Evolutionary conservation across 192 early-diverging fungal species (phyloP).

Genomic region (Globomyces pollinis-pini): DNA sequence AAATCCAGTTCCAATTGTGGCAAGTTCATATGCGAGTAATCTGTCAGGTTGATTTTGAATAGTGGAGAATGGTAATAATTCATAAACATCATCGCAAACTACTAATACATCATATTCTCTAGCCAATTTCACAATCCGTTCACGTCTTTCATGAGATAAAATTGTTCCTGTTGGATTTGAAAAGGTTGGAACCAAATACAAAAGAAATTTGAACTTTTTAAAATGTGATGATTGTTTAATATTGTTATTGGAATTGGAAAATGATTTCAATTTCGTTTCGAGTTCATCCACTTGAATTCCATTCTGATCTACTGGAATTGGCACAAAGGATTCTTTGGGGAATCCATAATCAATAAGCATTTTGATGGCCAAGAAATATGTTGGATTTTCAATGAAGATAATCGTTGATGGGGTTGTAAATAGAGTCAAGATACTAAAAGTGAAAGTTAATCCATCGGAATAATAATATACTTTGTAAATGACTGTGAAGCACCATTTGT

Average conservation of each 20-base stretch:
- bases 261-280: not conserved
- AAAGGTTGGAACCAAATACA: conserved; percentile 38
- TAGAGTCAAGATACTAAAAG: conserved; percentile 23
- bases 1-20: conserved; percentile 12
- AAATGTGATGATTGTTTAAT: not conserved
- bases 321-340: not conserved
- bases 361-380: conserved; percentile 38
- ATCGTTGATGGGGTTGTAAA: conserved; percentile 24
- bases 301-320: conserved; percentile 22
- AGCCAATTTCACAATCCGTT: conserved; percentile 22
- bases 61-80: conserved; percentile 18
- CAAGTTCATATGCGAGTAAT: conserved; percentile 3
- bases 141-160: conserved; percentile 6
- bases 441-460: not conserved
- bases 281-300: conserved; percentile 22
- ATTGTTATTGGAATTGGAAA: too few species aligned
- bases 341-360: conserved; percentile 35
- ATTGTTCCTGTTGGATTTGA: conserved; percentile 35
- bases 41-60: not conserved
- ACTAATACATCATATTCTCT: conserved; percentile 29
- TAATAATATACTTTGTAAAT: conserved; percentile 32
- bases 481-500: conserved; percentile 36
- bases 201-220: conserved; percentile 19
- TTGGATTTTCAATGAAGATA: conserved; percentile 36
- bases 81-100: conserved; percentile 44